Base-by-base conservation (phyloP, 108 stramenopile species). In the Cylindrotheca closterium region DNA sequence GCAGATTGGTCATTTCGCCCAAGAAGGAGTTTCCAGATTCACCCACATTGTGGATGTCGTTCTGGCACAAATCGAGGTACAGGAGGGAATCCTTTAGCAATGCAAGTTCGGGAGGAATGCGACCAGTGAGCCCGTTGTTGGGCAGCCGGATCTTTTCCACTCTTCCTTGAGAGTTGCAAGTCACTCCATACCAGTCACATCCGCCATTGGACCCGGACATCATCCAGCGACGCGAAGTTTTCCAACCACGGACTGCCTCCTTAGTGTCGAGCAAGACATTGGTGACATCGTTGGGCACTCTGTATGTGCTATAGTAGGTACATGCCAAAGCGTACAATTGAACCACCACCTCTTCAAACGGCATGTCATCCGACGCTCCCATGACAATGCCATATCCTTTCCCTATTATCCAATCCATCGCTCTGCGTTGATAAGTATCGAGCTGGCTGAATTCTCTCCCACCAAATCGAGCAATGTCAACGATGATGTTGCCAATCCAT, bases 171-270 rank as follows among this genome's bases (percentile, higher is more conserved):
- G 51, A 48, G 42, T 81, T 75, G 54, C 83, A 84, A 30, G 52
- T 48, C 42, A 74, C 42, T 22, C 80, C 83, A 51, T 59, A 80
- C 83, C 83, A 84, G 19, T 30, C 25, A 47, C 83, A 84, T 56
- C 78, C 79, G 28, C 78, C 81, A 52, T 73, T 48, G 26, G 47
- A 18, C 3, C 51, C 58, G 19, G 48, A 25, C 30, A 37, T 55
- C 34, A 73, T 30, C 72, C 72, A 73, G 4, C 72, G 57, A 45
- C 46, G 32, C 18, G 31, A 45, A 8, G 58, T 60, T 50, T 31
- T 51, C 76, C 69, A 88, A 30, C 87, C 87, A 71, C 64, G 65
- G 22, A 73, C 18, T 0, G 30, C 51, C 0, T 33, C 34, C n/a
- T n/a, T n/a, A 10, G 26, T 27, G 26, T 56, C 63, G 47, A 0